Evolutionary conservation across 2,329 filamentous ascomycete genomes (phyloP).

Genomic region (Periconia macrospinosa): DNA sequence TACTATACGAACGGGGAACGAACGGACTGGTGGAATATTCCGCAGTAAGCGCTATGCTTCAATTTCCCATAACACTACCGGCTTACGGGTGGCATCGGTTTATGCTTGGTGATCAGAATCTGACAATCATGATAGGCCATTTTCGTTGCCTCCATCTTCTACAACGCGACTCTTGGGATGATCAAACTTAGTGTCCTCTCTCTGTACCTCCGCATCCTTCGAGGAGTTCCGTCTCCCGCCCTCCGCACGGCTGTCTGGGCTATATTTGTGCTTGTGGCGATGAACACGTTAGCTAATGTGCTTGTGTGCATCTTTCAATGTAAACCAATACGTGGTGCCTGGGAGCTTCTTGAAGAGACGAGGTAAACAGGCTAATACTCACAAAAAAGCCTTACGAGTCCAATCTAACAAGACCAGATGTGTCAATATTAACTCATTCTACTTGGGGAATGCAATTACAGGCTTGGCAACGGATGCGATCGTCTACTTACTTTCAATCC

Average conservation of each 20-base stretch:
- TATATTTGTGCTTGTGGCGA: slow-evolving; percentile 36
- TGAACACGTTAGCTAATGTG: slow-evolving; percentile 25
- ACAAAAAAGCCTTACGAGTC: not conserved
- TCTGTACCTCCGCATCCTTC: slow-evolving; percentile 40
- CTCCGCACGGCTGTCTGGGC: slow-evolving; percentile 14
- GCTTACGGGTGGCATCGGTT: not conserved
- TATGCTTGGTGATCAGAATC: not conserved
- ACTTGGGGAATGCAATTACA: slow-evolving; percentile 26
- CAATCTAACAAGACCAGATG: slow-evolving; percentile 12
- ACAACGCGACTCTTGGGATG: slow-evolving; percentile 51
- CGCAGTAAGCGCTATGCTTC: slow-evolving; percentile 22
- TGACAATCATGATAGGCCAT: slow-evolving; percentile 40
- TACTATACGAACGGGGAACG: slow-evolving; percentile 19
- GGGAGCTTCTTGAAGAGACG: slow-evolving; percentile 13
- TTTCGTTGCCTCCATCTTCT: slow-evolving; percentile 48
- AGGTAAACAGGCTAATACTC: slow-evolving; percentile 1
- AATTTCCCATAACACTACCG: not conserved
- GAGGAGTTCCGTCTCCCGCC: slow-evolving; percentile 15
- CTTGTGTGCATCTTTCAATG: slow-evolving; percentile 24
- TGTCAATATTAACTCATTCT: slow-evolving; percentile 27
- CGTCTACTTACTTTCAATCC: slow-evolving; percentile 23
- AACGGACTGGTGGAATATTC: slow-evolving; percentile 19
- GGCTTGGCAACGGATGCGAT: slow-evolving; percentile 23
- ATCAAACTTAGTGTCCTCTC: slow-evolving; percentile 53
- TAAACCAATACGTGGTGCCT: slow-evolving; percentile 21